phyloP scores from a whole-genome alignment of 2,329 filamentous ascomycete genomes.

The Remersonia thermophila region DNA sequence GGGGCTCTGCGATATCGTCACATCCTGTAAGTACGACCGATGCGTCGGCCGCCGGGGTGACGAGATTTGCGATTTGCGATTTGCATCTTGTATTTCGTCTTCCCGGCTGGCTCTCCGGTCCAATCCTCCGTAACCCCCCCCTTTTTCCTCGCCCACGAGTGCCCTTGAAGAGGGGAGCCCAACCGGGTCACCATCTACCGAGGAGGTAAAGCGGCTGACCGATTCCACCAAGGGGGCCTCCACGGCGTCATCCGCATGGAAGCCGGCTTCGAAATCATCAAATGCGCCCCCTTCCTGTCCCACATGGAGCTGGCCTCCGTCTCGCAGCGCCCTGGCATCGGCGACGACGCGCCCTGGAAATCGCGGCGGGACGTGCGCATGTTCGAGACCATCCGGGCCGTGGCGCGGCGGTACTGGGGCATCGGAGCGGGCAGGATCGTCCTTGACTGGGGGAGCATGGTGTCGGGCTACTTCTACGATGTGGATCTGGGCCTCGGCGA shows the following conservation, averaged over 20 bases:
- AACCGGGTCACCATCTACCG: too few species aligned
- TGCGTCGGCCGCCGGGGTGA: too few species aligned
- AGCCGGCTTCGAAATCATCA: slow-evolving; percentile 57
- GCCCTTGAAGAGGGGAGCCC: too few species aligned
- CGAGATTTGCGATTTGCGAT: too few species aligned
- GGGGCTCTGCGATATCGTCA: slow-evolving; percentile 43
- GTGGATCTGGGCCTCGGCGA: slow-evolving; percentile 32
- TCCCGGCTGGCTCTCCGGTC: too few species aligned
- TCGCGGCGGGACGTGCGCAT: slow-evolving; percentile 19
- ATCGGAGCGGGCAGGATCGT: slow-evolving; percentile 29
- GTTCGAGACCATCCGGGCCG: slow-evolving; percentile 31
- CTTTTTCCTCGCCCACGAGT: too few species aligned
- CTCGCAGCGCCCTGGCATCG: slow-evolving; percentile 12
- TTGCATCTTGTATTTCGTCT: too few species aligned
- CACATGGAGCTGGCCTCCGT: slow-evolving; percentile 26
- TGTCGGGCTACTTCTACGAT: slow-evolving; percentile 39
- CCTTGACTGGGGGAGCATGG: slow-evolving; percentile 38
- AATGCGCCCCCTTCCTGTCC: slow-evolving; percentile 44
- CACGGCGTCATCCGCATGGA: slow-evolving; percentile 58
- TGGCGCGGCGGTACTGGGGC: slow-evolving; percentile 33
- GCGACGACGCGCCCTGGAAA: not conserved
- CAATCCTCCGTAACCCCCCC: too few species aligned
- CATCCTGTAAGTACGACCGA: not conserved
- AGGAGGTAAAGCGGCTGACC: too few species aligned
- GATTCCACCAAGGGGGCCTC: slow-evolving; percentile 35